These are phyloP conservation scores for Carpinus viminea DNA, from an alignment of 306 rosid species.

Conservation along the genomic window DNA sequence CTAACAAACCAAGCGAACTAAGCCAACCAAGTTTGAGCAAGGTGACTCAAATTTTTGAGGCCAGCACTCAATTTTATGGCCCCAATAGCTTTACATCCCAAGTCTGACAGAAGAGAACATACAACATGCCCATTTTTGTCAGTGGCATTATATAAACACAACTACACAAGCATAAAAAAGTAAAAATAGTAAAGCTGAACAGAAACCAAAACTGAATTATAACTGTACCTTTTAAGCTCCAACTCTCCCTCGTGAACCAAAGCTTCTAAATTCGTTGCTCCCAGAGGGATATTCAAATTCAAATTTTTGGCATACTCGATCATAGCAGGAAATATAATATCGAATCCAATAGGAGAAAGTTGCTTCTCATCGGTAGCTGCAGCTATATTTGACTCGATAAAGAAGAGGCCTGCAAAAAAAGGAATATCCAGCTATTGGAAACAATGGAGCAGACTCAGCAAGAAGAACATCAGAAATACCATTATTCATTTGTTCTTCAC, in stretches of 20 bases:
- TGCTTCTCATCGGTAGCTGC: constrained; percentile 64
- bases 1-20: not conserved
- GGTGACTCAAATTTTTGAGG: not conserved
- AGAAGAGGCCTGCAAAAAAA: constrained; percentile 63
- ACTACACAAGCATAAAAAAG: not conserved
- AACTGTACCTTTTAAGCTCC: constrained; percentile 55
- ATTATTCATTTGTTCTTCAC: constrained; percentile 55
- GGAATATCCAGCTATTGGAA: constrained; percentile 15
- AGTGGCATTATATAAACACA: not conserved
- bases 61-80: not conserved
- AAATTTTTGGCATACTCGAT: constrained; percentile 53
- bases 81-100: not conserved
- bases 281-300: constrained; percentile 53
- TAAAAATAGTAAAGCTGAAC: not conserved
- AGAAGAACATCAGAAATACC: constrained; percentile 39
- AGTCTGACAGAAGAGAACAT: not conserved
- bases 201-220: constrained; percentile 3
- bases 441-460: constrained; percentile 8
- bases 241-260: constrained; percentile 53
- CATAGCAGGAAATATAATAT: constrained; percentile 64
- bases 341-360: constrained; percentile 69
- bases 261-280: constrained; percentile 42
- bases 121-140: not conserved
- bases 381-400: constrained; percentile 63
- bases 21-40: not conserved